Base-by-base conservation (phyloP, 768 basidiomycete genomes). In the Antrodiella citrinella region DNA sequence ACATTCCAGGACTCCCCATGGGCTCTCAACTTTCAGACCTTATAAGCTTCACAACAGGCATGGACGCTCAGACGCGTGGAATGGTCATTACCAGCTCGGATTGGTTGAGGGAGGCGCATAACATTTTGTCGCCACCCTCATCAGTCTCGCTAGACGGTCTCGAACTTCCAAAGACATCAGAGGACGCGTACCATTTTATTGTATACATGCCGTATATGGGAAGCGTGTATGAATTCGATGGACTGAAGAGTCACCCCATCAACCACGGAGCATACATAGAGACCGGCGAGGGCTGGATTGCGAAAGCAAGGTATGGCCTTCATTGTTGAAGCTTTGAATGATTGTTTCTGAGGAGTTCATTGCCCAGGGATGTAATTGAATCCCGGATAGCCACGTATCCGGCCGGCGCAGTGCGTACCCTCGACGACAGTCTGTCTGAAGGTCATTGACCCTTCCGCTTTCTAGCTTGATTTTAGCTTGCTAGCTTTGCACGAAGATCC, bases 111-210 rank as follows among this genome's bases (percentile, higher is more conserved):
- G 81, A 86, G 57, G 86, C 89, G 13, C 95, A 99, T 65, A 99
- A 99, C 62, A 79, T 90, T 15, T 83, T 98, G 57, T 91, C 94
- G 10, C 90, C 92, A 30, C 91, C 93, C 12, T 86, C 78, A 51
- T 81, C 90, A 0, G 88, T 96, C 57, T 90, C 90, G 4, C 70
- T 95, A 48, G 89, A 92, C 59, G 91, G 92, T 18, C 75, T 91
- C 20, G 83, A 80, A 20, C 71, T 86, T 19, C 78, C 78, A 22
- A 86, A 72, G 68, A 74, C 58, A 54, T 60, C 67, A 5, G 82
- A 83, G 61, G 96, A 98, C 59, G 94, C 94, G 11, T 99, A 95
- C 66, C 95, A 99, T 60, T 99, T 98, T 61, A 84, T 98, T 39
- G 86, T 95, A 10, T 99, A 97, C 65, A 70, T 95, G 44, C 95